Evolutionary conservation across 2,329 filamentous ascomycete genomes (phyloP), one percentile per base, ranked within the genome.

Genomic region (Ramularia endophylla): DNA sequence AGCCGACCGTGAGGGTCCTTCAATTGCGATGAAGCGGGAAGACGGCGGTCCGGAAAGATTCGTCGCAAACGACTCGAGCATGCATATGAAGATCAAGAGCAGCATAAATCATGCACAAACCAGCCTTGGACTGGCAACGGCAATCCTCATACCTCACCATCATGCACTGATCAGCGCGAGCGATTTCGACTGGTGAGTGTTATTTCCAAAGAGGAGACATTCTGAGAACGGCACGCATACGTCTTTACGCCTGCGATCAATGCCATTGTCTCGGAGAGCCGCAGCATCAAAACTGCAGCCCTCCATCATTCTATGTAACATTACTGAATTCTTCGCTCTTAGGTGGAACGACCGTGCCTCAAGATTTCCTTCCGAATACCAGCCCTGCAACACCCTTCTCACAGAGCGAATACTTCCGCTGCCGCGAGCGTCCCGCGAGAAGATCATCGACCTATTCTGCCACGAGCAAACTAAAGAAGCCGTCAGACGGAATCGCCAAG

Each of bases 391-490:
- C 27, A 22, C 34, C 11, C 33, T 42, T 11, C 7, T 37, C 2
- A 38, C 33, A 1, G 40, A 42, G 16, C 25, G 34, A 11, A 42
- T 42, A 11, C 33, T 30, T 3, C 33, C 40, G 5, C 17, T 42
- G 4, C 12, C 4, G 27, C 15, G 7, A 3, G 18, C 5, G 17
- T 7, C 31, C 12, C 36, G 44, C 11, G 41, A 47, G 7, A 47
- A 28, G 4, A 18, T 49, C 3, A 38, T 52, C 31, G 49, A 52
- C 17, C 3, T 29, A 2, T 47, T 38, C 25, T 45, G 43, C 33
- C 27, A 25, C 2, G 38, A 41, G 16, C 9, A 11, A 11, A 16
- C 22, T 16, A 43, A 27, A 27, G 5, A 22, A 8, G 34, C n/a
- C 7, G 40, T 47, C 12, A 40, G 38, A 20, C n/a, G 9, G 5